Conservation (phyloP, 306 rosid genomes). For the Sophora flavescens region DNA sequence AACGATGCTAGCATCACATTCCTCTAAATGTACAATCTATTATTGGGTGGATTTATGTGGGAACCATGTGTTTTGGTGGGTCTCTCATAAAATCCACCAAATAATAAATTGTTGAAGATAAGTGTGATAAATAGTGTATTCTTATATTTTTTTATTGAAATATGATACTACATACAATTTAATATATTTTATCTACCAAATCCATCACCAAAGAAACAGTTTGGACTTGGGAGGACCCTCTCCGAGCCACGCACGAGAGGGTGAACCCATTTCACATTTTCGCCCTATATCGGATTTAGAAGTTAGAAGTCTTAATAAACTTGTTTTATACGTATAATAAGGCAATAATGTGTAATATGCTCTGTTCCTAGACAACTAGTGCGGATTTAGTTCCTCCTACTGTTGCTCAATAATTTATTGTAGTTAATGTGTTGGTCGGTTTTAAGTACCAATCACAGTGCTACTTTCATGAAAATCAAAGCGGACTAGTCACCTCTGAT, state of each 20-base stretch:
- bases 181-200: too few species aligned
- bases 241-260: neutral
- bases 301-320: too few species aligned
- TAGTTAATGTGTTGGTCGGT: constrained; percentile 12
- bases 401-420: constrained; percentile 22
- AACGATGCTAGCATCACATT: too few species aligned
- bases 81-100: too few species aligned
- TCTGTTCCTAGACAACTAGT: constrained; percentile 7
- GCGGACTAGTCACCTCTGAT: constrained; percentile 17
- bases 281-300: too few species aligned
- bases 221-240: neutral
- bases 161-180: too few species aligned
- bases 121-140: too few species aligned
- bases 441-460: neutral
- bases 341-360: neutral
- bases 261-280: neutral
- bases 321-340: neutral
- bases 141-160: too few species aligned
- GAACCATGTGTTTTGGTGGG: too few species aligned
- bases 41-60: too few species aligned
- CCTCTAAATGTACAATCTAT: too few species aligned
- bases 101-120: too few species aligned
- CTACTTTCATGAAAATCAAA: constrained; percentile 12
- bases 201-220: neutral
- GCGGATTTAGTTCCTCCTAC: neutral